Percentiles rank a stretch among this genome's conserved stretches.
Conservation (phyloP, 148 eudicot genomes). For the Cornus kousa region DNA sequence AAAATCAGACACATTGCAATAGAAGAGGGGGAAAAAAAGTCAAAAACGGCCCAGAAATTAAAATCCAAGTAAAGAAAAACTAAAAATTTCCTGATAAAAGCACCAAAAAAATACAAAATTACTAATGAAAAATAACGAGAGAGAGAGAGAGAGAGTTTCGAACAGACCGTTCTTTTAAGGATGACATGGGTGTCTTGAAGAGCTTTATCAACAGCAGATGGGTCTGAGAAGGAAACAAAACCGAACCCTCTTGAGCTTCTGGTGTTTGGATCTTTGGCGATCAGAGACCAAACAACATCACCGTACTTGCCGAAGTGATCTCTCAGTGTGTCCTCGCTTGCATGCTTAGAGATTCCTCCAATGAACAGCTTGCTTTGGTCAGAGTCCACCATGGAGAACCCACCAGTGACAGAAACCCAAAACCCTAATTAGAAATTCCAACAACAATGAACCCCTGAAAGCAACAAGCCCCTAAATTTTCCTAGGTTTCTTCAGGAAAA, state of each 20-base stretch:
- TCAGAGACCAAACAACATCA: slow-evolving; percentile 35
- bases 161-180: slow-evolving; percentile 52
- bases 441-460: too few species aligned
- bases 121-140: not conserved
- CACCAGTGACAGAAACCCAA: not conserved
- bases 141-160: not conserved
- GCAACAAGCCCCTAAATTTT: too few species aligned
- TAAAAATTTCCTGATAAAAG: too few species aligned
- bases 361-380: slow-evolving; percentile 65
- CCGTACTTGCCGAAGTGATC: slow-evolving; percentile 69
- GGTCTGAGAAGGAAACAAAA: slow-evolving; percentile 60
- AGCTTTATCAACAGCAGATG: slow-evolving; percentile 47
- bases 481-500: too few species aligned
- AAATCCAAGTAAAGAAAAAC: too few species aligned
- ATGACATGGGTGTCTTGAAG: slow-evolving; percentile 62
- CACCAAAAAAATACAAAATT: too few species aligned
- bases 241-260: slow-evolving; percentile 78
- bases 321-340: slow-evolving; percentile 36
- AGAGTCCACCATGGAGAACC: slow-evolving; percentile 47
- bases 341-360: slow-evolving; percentile 72
- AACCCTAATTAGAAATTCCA: not conserved
- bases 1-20: too few species aligned
- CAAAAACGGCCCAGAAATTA: not conserved
- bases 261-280: slow-evolving; percentile 56
- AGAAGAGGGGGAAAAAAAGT: too few species aligned